Evolutionary conservation across 768 basidiomycete species (phyloP).

Genomic region (Hygrophorus russula): DNA sequence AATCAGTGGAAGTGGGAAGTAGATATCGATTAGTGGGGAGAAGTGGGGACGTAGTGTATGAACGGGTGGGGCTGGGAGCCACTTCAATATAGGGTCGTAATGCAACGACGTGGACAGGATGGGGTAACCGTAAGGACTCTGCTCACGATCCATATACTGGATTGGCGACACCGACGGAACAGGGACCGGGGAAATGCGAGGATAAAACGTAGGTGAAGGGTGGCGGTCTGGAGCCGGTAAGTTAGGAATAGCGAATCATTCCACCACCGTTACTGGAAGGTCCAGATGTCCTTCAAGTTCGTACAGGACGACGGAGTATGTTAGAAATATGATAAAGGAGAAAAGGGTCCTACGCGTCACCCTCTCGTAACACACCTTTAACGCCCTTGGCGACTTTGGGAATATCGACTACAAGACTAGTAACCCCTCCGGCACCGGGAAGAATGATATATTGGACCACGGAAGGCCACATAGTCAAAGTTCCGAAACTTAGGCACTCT

Average conservation of each 20-base stretch:
- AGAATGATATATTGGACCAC: constrained; percentile 58
- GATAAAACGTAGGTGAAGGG: constrained; percentile 4
- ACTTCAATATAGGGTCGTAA: constrained; percentile 30
- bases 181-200: neutral
- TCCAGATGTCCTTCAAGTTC: constrained; percentile 61
- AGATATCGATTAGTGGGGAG: constrained; percentile 14
- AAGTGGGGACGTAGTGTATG: constrained; percentile 20
- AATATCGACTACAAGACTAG: constrained; percentile 72
- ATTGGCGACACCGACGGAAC: constrained; percentile 10
- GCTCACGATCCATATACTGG: constrained; percentile 12
- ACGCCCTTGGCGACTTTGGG: constrained; percentile 55
- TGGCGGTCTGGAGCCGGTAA: constrained; percentile 18
- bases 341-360: constrained; percentile 21
- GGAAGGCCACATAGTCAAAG: constrained; percentile 57
- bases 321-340: constrained; percentile 4
- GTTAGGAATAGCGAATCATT: constrained; percentile 47
- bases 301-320: constrained; percentile 23
- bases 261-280: constrained; percentile 53
- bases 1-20: constrained; percentile 19
- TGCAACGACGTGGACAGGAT: constrained; percentile 25
- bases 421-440: constrained; percentile 69
- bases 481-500: constrained; percentile 67
- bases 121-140: constrained; percentile 24
- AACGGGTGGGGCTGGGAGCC: constrained; percentile 30
- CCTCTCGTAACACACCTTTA: constrained; percentile 48